Base-by-base conservation (phyloP, 2,329 filamentous ascomycete genomes). In the Moelleriella libera region DNA sequence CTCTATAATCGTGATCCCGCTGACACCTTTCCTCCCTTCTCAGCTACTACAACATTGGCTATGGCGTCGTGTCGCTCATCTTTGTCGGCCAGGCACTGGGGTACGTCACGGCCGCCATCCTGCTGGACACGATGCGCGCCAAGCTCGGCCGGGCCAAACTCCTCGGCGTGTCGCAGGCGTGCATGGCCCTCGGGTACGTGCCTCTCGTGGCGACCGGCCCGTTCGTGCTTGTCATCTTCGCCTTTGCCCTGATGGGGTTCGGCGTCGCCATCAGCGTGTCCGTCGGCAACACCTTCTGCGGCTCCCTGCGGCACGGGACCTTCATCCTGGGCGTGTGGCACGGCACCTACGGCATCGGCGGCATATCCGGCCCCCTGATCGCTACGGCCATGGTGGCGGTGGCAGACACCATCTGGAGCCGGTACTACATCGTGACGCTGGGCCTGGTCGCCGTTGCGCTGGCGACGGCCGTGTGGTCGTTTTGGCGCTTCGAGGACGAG, bases 71-170 rank as follows among this genome's bases (percentile, higher is more conserved):
- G 3, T 90, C 87, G 2, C 68, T 90, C 39, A 85, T 94, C 57
- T 94, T 92, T 67, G 75, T 92, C 31, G 77, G 82, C 43, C 85
- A 85, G 55, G 85, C 87, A 0, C 53, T 82, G 5, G 87, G 87
- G 12, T 94, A 88, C 65, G 80, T 94, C 57, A 62, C 74, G 10
- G 82, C 83, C 1, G 86, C 86, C 1, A 75, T 82, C 39, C 70
- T 83, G 51, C 74, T 83, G n/a, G 82, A 88, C 56, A 62, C 66
- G 1, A 66, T 88, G 4, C 72, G 81, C 47, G 64, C 67, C 5
- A 74, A 73, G 21, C 63, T 88, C 2, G 85, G 87, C 6, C 75
- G 83, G 44, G 78, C 79, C 5, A 78, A 72, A 54, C 73, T 78
- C 1, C 68, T 88, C 30, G 76, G 80, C 37, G 49, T 83, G 10